phyloP scores from a whole-genome alignment of 208 protist genomes.

The Trypanosoma lewisi region DNA sequence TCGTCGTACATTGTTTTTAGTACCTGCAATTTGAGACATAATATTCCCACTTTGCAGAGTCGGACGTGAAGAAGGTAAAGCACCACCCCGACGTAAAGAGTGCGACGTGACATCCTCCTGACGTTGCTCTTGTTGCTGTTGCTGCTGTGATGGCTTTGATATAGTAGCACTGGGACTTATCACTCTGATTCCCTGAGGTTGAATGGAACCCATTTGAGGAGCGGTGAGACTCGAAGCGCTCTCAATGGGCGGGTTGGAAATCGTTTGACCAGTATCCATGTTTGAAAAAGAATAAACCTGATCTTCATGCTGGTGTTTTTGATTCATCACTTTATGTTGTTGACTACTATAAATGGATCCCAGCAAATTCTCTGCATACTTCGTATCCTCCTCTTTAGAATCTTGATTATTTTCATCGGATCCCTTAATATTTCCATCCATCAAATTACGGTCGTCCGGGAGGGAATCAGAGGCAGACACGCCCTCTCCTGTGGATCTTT shows the following conservation, averaged over 20 bases:
- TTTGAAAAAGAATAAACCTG: neutral
- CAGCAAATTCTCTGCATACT: constrained; percentile 8
- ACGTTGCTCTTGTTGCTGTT: neutral
- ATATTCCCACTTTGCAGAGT: neutral
- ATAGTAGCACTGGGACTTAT: neutral
- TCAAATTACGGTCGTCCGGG: neutral
- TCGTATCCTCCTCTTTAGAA: neutral
- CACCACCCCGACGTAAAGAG: neutral
- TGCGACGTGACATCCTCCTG: neutral
- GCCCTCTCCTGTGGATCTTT: neutral
- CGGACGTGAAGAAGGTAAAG: neutral
- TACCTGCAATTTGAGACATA: neutral
- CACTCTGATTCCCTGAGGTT: neutral
- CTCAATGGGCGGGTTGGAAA: neutral
- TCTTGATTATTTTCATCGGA: neutral
- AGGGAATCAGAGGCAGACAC: neutral
- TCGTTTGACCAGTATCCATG: neutral
- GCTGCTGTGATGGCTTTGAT: neutral
- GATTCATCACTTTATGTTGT: neutral
- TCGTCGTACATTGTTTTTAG: constrained; percentile 1
- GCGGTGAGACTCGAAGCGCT: neutral
- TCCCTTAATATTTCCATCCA: neutral
- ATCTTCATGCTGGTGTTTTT: neutral
- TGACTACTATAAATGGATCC: neutral
- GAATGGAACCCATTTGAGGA: neutral